Evolutionary conservation across 208 protist genomes (phyloP).

Genomic region (Acanthamoeba divionensis): DNA sequence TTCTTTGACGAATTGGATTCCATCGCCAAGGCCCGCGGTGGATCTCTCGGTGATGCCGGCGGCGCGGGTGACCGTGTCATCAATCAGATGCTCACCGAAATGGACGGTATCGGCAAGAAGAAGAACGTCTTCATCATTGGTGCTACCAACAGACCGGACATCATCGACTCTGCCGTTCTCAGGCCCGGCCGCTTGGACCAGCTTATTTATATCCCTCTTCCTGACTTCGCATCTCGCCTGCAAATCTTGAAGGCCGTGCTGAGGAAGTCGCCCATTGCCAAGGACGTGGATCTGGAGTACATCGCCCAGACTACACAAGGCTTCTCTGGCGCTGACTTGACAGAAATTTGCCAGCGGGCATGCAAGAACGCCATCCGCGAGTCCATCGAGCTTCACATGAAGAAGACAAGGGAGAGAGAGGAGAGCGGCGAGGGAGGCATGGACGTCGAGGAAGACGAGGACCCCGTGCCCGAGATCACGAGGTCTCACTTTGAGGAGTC

Average conservation of each 20-base stretch:
- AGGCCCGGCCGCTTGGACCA: conserved; percentile 94
- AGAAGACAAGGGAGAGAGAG: conserved; percentile 58
- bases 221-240: conserved; percentile 94
- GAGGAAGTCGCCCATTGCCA: conserved; percentile 95
- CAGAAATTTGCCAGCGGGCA: conserved; percentile 90
- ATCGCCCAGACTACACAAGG: conserved; percentile 95
- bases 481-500: conserved; percentile 85
- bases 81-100: conserved; percentile 99
- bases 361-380: conserved; percentile 90
- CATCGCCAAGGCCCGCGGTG: conserved; percentile 96
- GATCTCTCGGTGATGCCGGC: conserved; percentile 91
- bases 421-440: conserved; percentile 65
- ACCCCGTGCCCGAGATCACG: conserved; percentile 82
- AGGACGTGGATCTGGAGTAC: conserved; percentile 93
- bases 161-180: conserved; percentile 99
- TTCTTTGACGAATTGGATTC: conserved; percentile 99
- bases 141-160: conserved; percentile 99
- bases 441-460: conserved; percentile 71
- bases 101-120: conserved; percentile 98
- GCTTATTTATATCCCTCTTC: conserved; percentile 99
- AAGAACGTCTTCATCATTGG: conserved; percentile 99
- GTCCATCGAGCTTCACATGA: conserved; percentile 81
- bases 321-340: conserved; percentile 99
- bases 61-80: conserved; percentile 99
- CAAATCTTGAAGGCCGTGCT: conserved; percentile 96